Evolutionary conservation across 441 rosid species (phyloP), one percentile per base, ranked within the genome.

Genomic region (Populus hybrid): DNA sequence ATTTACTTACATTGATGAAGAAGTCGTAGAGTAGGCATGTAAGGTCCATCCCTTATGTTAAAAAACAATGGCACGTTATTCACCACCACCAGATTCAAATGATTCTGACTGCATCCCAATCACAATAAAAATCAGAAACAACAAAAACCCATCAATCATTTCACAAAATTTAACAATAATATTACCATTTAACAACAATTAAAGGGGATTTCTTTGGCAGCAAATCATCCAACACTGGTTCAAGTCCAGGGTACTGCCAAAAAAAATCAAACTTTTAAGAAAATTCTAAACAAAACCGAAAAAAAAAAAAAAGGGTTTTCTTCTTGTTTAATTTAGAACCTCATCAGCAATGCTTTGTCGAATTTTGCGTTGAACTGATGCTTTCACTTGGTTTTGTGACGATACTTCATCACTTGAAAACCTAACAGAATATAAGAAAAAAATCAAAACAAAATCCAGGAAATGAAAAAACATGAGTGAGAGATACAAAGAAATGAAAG

Each of bases 301-400:
- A 70, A 30, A 32, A 59, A 68, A 6, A 14, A 36, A 73, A 64
- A 68, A 67, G 1, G 34, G 24, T 0, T 46, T 14, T 46, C 20
- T 12, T 46, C 57, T 46, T 14, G 12, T 26, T 12, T 16, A 36
- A 10, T 30, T 8, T 14, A 42, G 63, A 23, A 94, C 99, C 98
- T 96, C 98, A 36, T 96, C 98, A 20, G 92, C 98, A 74, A 94
- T 96, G 84, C 98, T 93, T 81, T 94, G 98, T 21, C 98, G 95
- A 66, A 96, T 93, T 86, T 84, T 94, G 20, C 99, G 90, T 81
- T 96, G 99, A 59, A 94, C 98, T 61, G 99, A 96, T 24, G 99
- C 99, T 81, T 96, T 96, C 57, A 96, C 97, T 89, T 96, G 99
- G 86, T 96, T 96, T 76, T 94, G 99, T 59, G 96, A 86, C 8